These are phyloP conservation scores for Stephania japonica DNA, from an alignment of 164 flowering plant genomes.

Conservation along the genomic window DNA sequence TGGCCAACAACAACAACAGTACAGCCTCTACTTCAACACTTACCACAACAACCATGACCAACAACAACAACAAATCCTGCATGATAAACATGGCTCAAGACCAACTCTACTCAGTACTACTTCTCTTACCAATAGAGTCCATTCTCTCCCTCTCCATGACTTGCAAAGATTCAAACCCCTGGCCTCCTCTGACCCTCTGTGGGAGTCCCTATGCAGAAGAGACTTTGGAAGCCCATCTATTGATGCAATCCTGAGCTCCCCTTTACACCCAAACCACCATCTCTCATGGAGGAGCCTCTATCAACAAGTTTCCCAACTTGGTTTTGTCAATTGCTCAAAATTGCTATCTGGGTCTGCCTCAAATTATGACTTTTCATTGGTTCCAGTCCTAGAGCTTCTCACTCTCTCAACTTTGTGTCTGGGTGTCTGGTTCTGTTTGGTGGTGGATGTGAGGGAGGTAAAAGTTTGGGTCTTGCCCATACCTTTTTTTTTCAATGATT, in stretches of 20 bases:
- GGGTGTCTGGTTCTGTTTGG: slow-evolving; percentile 84
- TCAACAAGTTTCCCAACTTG: slow-evolving; percentile 43
- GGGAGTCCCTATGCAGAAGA: slow-evolving; percentile 73
- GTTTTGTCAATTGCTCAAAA: slow-evolving; percentile 45
- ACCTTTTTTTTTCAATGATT: neutral
- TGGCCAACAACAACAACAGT: neutral
- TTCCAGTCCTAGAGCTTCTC: slow-evolving; percentile 80
- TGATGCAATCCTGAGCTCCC: slow-evolving; percentile 45
- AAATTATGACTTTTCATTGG: slow-evolving; percentile 14
- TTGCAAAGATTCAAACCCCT: slow-evolving; percentile 59
- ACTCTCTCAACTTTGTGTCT: slow-evolving; percentile 74
- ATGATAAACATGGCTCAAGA: slow-evolving; percentile 45
- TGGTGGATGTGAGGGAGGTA: slow-evolving; percentile 95
- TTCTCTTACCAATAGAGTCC: slow-evolving; percentile 67
- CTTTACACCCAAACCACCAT: neutral
- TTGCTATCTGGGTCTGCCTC: slow-evolving; percentile 19
- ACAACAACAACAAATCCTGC: slow-evolving; percentile 17
- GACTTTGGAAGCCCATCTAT: slow-evolving; percentile 58
- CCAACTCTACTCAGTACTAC: slow-evolving; percentile 68
- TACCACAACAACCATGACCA: neutral
- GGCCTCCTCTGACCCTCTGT: slow-evolving; percentile 50
- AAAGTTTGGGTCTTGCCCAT: slow-evolving; percentile 17
- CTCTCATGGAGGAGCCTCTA: slow-evolving; percentile 63
- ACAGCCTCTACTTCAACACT: neutral
- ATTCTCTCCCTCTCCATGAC: slow-evolving; percentile 65